Evolutionary conservation across 345 rosid genomes (phyloP).

Genomic region (Citropsis articulata): DNA sequence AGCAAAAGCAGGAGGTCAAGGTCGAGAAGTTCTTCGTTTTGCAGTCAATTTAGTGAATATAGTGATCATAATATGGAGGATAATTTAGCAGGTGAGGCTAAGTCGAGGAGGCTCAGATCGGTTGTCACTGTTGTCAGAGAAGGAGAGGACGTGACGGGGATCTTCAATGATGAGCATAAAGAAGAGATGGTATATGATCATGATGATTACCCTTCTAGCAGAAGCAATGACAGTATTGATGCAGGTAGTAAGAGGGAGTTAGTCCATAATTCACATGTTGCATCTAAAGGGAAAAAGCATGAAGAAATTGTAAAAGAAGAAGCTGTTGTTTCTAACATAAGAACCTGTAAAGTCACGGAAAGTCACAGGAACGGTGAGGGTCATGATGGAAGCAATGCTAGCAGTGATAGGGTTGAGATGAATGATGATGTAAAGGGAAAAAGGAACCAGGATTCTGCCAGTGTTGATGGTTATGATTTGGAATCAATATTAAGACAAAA

Average conservation of each 20-base stretch:
- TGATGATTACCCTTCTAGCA: constrained; percentile 56
- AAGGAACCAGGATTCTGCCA: constrained; percentile 24
- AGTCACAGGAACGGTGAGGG: constrained; percentile 21
- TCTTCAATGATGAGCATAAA: constrained; percentile 33
- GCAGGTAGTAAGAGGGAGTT: constrained; percentile 33
- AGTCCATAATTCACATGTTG: constrained; percentile 17
- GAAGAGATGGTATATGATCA: constrained; percentile 49
- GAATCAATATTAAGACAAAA: constrained; percentile 64
- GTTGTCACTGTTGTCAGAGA: constrained; percentile 40
- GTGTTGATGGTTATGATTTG: constrained; percentile 37
- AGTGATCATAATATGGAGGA: constrained; percentile 34
- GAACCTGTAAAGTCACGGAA: constrained; percentile 14
- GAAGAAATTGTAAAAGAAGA: constrained; percentile 34
- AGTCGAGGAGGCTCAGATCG: constrained; percentile 51
- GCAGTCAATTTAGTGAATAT: constrained; percentile 22
- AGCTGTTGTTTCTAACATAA: constrained; percentile 23
- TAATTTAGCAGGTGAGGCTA: constrained; percentile 28
- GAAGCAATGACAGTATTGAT: constrained; percentile 46
- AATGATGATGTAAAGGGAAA: constrained; percentile 18
- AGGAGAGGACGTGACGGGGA: constrained; percentile 24
- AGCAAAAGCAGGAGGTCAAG: constrained; percentile 28
- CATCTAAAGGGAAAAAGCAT: constrained; percentile 19
- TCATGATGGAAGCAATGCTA: constrained; percentile 13
- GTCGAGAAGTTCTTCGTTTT: constrained; percentile 37
- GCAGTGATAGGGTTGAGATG: constrained; percentile 21